Percentiles rank a stretch among this genome's conserved stretches.
These are phyloP conservation scores for Quercus cerris DNA, from an alignment of 306 rosid species.

Conservation along the genomic window DNA sequence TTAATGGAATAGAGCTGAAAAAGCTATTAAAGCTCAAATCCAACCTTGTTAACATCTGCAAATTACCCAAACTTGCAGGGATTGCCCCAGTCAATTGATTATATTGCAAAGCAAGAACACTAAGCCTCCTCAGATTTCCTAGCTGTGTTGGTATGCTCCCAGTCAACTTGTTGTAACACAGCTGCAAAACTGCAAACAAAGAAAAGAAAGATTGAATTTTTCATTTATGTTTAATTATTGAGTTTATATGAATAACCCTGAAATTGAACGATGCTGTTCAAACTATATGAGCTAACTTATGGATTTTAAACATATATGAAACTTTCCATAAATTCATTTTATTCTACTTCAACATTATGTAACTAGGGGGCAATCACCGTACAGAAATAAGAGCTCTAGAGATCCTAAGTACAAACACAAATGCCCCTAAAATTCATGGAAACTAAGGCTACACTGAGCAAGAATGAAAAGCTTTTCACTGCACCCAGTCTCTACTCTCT, in stretches of 20 bases:
- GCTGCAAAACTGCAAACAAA: constrained; percentile 72
- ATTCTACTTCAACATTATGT: background rate
- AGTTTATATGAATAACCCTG: background rate
- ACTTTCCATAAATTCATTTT: background rate
- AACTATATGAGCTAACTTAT: background rate
- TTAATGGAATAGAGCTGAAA: constrained; percentile 78
- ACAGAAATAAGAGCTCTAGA: background rate
- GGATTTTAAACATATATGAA: too few species aligned
- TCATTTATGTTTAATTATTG: background rate
- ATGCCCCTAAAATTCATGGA: too few species aligned
- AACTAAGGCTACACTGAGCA: background rate
- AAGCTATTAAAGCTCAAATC: constrained; percentile 74
- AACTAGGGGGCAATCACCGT: background rate
- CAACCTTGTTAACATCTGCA: constrained; percentile 50
- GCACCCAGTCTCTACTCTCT: background rate
- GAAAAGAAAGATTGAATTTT: background rate
- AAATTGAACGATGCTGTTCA: background rate
- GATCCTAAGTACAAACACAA: too few species aligned
- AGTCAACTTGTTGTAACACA: constrained; percentile 68
- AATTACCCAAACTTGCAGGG: constrained; percentile 83
- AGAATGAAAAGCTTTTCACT: background rate
- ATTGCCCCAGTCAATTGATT: constrained; percentile 72
- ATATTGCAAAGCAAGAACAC: constrained; percentile 71
- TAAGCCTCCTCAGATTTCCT: constrained; percentile 50
- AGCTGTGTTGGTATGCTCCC: constrained; percentile 74